Conservation (phyloP, 768 basidiomycete genomes). For the Trametes cingulata region DNA sequence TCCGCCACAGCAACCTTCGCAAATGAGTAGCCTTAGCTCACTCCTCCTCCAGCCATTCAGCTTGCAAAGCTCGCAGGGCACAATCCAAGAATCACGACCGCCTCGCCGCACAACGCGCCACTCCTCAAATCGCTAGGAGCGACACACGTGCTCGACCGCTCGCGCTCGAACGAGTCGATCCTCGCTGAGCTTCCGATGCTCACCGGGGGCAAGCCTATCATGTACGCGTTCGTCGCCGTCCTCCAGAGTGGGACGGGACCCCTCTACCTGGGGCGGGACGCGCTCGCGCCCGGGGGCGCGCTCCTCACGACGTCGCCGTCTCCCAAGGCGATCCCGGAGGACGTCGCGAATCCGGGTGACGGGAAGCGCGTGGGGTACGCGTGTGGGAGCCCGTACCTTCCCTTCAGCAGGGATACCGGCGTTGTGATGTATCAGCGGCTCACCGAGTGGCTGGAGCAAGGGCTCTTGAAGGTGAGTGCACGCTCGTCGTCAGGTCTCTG, state of each 20-base stretch:
- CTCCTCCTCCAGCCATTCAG: conserved; percentile 23
- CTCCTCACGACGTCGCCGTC: conserved; percentile 10
- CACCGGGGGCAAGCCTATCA: conserved; percentile 1
- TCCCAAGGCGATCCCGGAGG: neutral
- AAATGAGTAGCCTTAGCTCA: no score
- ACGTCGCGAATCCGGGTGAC: conserved; percentile 8
- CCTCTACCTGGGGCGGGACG: neutral
- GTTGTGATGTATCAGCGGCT: conserved; percentile 20
- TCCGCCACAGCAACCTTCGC: no score
- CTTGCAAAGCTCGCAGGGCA: conserved; percentile 25
- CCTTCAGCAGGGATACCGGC: conserved; percentile 11
- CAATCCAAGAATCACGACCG: conserved; percentile 30
- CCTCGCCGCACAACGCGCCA: conserved; percentile 23
- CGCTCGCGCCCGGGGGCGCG: conserved; percentile 25
- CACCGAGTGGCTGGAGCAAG: conserved; percentile 24
- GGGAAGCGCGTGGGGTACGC: conserved; percentile 22
- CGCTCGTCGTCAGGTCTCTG: no score
- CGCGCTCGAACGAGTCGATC: conserved; percentile 3
- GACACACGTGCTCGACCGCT: conserved; percentile 28
- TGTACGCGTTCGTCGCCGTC: conserved; percentile 7
- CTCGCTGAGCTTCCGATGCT: conserved; percentile 7
- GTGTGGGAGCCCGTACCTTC: conserved; percentile 13
- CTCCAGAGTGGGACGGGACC: conserved; percentile 13
- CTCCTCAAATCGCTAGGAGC: conserved; percentile 6
- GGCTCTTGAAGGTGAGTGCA: conserved; percentile 23